phyloP scores from a whole-genome alignment of 140 eudicot genomes.

The Stevia rebaudiana region DNA sequence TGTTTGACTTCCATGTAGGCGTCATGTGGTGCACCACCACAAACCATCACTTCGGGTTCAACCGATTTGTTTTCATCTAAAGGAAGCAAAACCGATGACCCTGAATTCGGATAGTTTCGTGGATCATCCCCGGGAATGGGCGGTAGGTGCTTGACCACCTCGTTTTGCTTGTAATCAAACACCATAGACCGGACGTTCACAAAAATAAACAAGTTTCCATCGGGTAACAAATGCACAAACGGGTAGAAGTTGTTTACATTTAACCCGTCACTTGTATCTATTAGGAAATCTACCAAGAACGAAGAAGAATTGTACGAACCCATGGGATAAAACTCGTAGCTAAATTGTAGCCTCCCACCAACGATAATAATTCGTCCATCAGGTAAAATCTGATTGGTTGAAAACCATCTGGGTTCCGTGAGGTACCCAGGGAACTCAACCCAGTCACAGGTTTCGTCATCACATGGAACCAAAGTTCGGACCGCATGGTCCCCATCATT shows the following conservation, averaged over 20 bases:
- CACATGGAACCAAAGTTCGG: conserved; percentile 46
- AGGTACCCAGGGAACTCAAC: conserved; percentile 40
- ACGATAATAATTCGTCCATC: conserved; percentile 60
- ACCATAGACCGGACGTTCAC: conserved; percentile 52
- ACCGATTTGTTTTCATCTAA: conserved; percentile 45
- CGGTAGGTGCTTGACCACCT: conserved; percentile 48
- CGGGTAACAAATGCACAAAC: conserved; percentile 62
- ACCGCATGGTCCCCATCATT: conserved; percentile 68
- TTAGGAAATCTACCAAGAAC: conserved; percentile 37
- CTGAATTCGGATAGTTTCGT: conserved; percentile 72
- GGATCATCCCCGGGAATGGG: conserved; percentile 50
- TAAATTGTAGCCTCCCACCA: conserved; percentile 62
- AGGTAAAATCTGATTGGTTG: conserved; percentile 66
- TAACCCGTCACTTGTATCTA: conserved; percentile 28
- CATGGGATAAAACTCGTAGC: conserved; percentile 63
- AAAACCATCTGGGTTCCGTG: conserved; percentile 59
- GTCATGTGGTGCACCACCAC: conserved; percentile 64
- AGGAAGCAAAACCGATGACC: conserved; percentile 72
- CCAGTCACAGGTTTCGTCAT: conserved; percentile 55
- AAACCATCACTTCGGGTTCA: conserved; percentile 52
- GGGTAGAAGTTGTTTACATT: conserved; percentile 69
- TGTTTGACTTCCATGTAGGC: conserved; percentile 27
- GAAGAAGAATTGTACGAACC: conserved; percentile 18
- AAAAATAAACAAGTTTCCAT: conserved; percentile 72
- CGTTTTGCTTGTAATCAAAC: conserved; percentile 44